These are phyloP conservation scores for Erysimum pusillum DNA, from an alignment of 441 rosid species.

Conservation along the genomic window DNA sequence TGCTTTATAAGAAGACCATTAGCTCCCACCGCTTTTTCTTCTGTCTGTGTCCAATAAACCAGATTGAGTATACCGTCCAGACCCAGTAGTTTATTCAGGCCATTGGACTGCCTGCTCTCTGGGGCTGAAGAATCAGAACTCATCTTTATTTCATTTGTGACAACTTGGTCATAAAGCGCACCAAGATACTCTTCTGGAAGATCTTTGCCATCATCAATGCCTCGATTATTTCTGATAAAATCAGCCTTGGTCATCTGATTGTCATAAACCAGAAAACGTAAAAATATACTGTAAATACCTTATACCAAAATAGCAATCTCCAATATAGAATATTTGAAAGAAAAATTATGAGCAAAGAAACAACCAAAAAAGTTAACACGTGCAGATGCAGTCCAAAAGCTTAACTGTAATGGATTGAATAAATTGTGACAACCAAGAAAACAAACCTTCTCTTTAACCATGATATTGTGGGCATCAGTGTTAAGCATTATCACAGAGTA, in stretches of 20 bases:
- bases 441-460: constrained; percentile 97
- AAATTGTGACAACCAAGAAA: constrained; percentile 32
- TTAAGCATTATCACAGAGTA: constrained; percentile 99
- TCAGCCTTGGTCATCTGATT: constrained; percentile 91
- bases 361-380: constrained; percentile 20
- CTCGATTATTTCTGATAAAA: constrained; percentile 90
- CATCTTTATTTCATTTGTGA: constrained; percentile 95
- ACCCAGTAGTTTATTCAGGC: constrained; percentile 89
- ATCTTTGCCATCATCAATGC: constrained; percentile 99
- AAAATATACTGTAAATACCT: constrained; percentile 39
- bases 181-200: constrained; percentile 92
- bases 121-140: constrained; percentile 82
- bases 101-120: constrained; percentile 86
- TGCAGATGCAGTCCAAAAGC: constrained; percentile 39
- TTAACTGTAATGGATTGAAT: constrained; percentile 28
- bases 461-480: constrained; percentile 96
- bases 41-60: constrained; percentile 85
- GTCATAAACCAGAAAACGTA: constrained; percentile 47
- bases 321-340: constrained; percentile 21
- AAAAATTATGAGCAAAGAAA: constrained; percentile 25
- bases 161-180: constrained; percentile 85
- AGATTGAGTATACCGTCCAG: constrained; percentile 94
- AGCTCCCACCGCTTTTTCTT: constrained; percentile 95
- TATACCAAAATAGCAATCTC: constrained; percentile 13
- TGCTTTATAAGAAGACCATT: constrained; percentile 95